Evolutionary conservation across 148 eudicot genomes (phyloP).

Genomic region (Nepenthes gracilis): DNA sequence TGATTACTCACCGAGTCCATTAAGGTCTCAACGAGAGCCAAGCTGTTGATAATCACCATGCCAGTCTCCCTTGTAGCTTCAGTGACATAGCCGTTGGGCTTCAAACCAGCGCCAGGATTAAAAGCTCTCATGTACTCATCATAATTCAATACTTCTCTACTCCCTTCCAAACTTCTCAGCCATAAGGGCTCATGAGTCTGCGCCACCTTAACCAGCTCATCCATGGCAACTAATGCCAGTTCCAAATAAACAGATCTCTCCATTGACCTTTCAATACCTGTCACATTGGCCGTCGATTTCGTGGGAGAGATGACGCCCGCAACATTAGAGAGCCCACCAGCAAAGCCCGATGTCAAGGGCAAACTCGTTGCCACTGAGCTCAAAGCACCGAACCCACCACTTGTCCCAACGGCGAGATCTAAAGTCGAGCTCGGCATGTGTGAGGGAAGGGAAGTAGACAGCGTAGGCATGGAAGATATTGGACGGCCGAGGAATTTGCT

Average conservation of each 20-base stretch:
- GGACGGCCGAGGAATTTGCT: constrained; percentile 82
- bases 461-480: constrained; percentile 20
- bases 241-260: constrained; percentile 86
- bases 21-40: constrained; percentile 92
- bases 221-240: constrained; percentile 93
- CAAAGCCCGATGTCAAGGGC: constrained; percentile 46
- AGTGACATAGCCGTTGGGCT: constrained; percentile 61
- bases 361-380: constrained; percentile 25
- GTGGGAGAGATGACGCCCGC: constrained; percentile 33
- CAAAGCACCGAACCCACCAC: constrained; percentile 53
- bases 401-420: constrained; percentile 69
- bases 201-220: constrained; percentile 78
- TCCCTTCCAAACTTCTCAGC: constrained; percentile 60
- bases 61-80: constrained; percentile 88
- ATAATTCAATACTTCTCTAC: constrained; percentile 54
- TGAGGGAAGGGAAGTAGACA: constrained; percentile 15
- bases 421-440: constrained; percentile 64
- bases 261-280: constrained; percentile 39
- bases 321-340: constrained; percentile 42
- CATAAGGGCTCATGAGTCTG: constrained; percentile 78
- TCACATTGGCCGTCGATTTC: constrained; percentile 18
- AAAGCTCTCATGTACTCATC: constrained; percentile 64
- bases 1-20: constrained; percentile 66
- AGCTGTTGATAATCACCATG: constrained; percentile 81
- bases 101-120: constrained; percentile 57